phyloP scores from a whole-genome alignment of 164 flowering plant species.

The Santalum album region DNA sequence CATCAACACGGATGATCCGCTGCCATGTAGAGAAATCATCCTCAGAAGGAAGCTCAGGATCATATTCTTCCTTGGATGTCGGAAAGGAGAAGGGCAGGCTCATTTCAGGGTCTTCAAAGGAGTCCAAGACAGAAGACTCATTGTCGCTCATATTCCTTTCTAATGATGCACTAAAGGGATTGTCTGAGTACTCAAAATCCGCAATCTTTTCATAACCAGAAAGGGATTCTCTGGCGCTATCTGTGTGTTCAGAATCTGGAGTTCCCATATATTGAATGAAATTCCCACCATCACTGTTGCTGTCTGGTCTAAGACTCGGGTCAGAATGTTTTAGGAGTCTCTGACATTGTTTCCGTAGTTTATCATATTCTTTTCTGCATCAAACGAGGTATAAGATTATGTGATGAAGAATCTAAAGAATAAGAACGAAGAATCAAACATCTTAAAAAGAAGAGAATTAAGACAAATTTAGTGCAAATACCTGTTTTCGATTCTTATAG shows the following conservation, averaged over 20 bases:
- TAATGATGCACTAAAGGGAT: conserved; percentile 16
- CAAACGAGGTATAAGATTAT: neutral
- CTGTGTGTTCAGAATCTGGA: conserved; percentile 62
- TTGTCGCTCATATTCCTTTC: conserved; percentile 27
- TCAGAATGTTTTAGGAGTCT: conserved; percentile 21
- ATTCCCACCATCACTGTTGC: conserved; percentile 13
- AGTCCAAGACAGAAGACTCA: conserved; percentile 58
- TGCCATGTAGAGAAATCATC: conserved; percentile 80
- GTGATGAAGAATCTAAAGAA: no score
- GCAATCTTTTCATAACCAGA: conserved; percentile 52
- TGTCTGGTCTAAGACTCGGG: conserved; percentile 17
- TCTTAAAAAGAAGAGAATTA: neutral
- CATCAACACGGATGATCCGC: conserved; percentile 92
- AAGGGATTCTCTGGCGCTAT: conserved; percentile 81
- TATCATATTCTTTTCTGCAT: conserved; percentile 64
- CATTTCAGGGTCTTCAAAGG: conserved; percentile 41
- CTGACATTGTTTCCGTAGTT: conserved; percentile 44
- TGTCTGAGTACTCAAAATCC: conserved; percentile 28
- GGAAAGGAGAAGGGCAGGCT: neutral
- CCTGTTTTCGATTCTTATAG: neutral
- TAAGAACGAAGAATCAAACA: neutral
- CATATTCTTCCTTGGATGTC: neutral
- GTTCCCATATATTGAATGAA: conserved; percentile 22
- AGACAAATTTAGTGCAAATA: neutral
- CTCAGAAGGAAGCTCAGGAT: neutral